Percentiles rank a stretch among this genome's conserved stretches.
Evolutionary conservation across 257 asterid genomes (phyloP).

Genomic region (Solanum chilense): DNA sequence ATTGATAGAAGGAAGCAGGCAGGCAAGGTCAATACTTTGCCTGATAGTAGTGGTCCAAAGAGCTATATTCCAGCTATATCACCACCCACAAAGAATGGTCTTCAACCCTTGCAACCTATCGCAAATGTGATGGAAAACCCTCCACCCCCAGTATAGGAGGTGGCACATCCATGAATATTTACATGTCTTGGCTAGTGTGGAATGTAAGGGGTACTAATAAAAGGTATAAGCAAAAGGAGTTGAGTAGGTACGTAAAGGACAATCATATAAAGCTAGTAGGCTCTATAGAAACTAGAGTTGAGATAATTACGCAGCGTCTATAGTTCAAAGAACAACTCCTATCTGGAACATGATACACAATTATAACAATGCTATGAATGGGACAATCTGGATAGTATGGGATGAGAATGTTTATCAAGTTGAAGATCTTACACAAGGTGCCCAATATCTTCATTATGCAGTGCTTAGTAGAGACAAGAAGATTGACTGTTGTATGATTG

Average conservation of each 20-base stretch:
- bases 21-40: neutral
- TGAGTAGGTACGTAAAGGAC: neutral
- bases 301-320: neutral
- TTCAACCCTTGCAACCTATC: neutral
- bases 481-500: neutral
- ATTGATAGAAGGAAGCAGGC: neutral
- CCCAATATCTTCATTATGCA: neutral
- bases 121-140: neutral
- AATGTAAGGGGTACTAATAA: neutral
- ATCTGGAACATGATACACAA: neutral
- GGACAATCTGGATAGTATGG: neutral
- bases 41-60: neutral
- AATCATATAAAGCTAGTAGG: neutral
- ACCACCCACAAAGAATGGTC: neutral
- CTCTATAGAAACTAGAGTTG: neutral
- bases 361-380: neutral
- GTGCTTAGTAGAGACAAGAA: neutral
- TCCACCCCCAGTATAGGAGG: neutral
- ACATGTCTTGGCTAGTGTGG: neutral
- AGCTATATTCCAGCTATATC: neutral
- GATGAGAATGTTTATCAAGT: neutral
- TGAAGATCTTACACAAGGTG: neutral
- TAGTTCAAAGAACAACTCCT: neutral
- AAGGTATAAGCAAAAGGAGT: neutral
- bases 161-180: neutral